Conservation (phyloP, 2,329 filamentous ascomycete species). For the Xylaria sp. region DNA sequence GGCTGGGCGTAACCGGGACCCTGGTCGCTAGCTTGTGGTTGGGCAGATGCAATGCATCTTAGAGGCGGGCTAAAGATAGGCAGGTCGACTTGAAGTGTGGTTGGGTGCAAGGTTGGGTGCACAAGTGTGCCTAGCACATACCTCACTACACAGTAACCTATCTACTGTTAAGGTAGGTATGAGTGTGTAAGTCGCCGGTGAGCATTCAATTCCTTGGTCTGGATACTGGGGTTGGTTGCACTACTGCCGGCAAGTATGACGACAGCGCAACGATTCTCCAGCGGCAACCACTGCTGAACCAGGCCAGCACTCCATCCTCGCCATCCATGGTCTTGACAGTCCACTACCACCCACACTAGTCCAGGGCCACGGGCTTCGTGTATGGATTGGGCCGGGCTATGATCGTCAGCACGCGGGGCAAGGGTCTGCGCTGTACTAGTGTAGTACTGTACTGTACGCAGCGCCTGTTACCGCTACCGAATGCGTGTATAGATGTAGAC, state of each 20-base stretch:
- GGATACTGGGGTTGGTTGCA: conserved; percentile 31
- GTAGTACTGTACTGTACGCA: background rate
- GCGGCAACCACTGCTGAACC: conserved; percentile 2
- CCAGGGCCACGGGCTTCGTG: conserved; percentile 3
- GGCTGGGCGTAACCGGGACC: conserved; percentile 28
- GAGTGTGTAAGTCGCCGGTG: too few relatives aligned
- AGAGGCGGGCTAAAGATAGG: conserved; percentile 9
- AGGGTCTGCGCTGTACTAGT: background rate
- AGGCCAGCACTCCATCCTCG: background rate
- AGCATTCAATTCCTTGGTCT: too few relatives aligned
- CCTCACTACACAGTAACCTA: background rate
- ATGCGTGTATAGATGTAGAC: conserved; percentile 21
- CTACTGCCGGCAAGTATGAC: conserved; percentile 30
- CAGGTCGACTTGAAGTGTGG: background rate
- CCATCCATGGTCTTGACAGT: conserved; percentile 8
- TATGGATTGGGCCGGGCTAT: conserved; percentile 35
- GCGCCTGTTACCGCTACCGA: background rate
- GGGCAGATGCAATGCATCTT: conserved; percentile 16
- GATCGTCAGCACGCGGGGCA: conserved; percentile 31
- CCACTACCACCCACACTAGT: conserved; percentile 4
- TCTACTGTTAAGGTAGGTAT: too few relatives aligned
- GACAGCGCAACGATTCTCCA: conserved; percentile 15
- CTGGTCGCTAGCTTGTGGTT: conserved; percentile 13
- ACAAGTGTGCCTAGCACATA: background rate
- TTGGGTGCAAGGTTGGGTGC: background rate